Base-by-base conservation (phyloP, 2,329 filamentous ascomycete species). In the Graphilbum sp. region DNA sequence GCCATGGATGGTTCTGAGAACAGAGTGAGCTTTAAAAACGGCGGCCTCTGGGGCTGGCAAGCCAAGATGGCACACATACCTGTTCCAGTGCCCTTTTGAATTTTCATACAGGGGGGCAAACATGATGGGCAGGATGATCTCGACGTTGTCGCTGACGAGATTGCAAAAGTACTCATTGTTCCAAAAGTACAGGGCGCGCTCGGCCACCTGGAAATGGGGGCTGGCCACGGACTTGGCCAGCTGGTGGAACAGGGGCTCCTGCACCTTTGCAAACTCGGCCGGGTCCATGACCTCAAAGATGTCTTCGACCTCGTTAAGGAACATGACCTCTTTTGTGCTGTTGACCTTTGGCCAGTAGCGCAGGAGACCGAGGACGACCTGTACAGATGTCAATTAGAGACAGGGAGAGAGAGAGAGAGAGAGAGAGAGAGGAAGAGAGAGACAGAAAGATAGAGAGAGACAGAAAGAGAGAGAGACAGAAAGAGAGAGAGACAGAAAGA, bases 151-250 rank as follows among this genome's bases (percentile, higher is more conserved):
- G 64, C 87, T 95, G 48, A 98, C 90, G 42, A 98, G 69, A 54
- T 96, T 98, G 67, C 90, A 98, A 63, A 98, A 98, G 58, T 98
- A 98, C 58, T 98, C 90, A 54, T 98, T 98, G 67, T 98, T 98
- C 90, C 90, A 98, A 65, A 98, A 98, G 63, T 98, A 98, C 21
- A 98, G 69, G 5, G 90, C 90, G 47, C 90, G 77, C 62, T 98
- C 90, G 16, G 90, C 90, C 41, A 98, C 90, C 66, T 98, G 90
- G 64, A 98, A 98, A 60, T 98, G 90, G 35, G 90, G 90, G 55
- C 90, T 98, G 36, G 90, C 88, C 32, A 98, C 90, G 3, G 90
- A 96, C 59, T 96, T 98, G 47, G 90, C 87, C 47, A 98, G 69
- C 57, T 98, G 90, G 51, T 94, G 86, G 67, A 98, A 98, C 30